phyloP scores from a whole-genome alignment of 352 stramenopile species.

The Globisporangium solare region DNA sequence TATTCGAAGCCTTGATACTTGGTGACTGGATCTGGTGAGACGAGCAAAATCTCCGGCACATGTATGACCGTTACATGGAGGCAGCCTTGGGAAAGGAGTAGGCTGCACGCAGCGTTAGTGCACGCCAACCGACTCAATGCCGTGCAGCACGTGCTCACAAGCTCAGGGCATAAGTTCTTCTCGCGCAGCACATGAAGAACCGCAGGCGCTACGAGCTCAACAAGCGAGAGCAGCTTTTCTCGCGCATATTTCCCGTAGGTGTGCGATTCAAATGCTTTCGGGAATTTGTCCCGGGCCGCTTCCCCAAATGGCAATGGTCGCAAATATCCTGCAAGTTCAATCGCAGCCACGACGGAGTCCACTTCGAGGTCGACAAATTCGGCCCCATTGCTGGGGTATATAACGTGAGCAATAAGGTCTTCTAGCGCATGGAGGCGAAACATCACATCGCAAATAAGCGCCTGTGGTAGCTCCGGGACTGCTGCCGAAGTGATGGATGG shows the following conservation, averaged over 20 bases:
- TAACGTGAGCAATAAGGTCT: constrained; percentile 57
- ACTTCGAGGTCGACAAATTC: constrained; percentile 43
- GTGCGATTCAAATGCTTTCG: constrained; percentile 22
- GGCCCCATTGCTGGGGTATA: constrained; percentile 35
- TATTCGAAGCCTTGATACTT: constrained; percentile 11
- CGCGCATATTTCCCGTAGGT: constrained; percentile 33
- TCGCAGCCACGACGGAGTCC: constrained; percentile 34
- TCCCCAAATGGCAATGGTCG: constrained; percentile 60
- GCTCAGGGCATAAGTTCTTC: constrained; percentile 21
- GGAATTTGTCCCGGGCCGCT: constrained; percentile 31
- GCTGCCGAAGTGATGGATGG: constrained; percentile 42
- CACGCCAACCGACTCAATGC: constrained; percentile 57
- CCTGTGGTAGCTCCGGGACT: constrained; percentile 49
- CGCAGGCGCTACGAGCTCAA: constrained; percentile 42
- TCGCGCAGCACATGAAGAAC: constrained; percentile 58
- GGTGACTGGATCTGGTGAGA: constrained; percentile 7
- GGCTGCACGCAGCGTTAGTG: constrained; percentile 40
- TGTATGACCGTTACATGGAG: constrained; percentile 56
- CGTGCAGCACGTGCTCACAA: constrained; percentile 51
- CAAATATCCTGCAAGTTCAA: constrained; percentile 59
- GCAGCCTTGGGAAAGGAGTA: constrained; percentile 47
- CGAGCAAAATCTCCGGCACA: constrained; percentile 40
- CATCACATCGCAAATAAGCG: constrained; percentile 60
- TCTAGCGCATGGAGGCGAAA: constrained; percentile 61
- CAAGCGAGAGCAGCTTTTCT: constrained; percentile 41